Percentiles rank a stretch among this genome's conserved stretches.
phyloP scores from a whole-genome alignment of 1,284 basidiomycete species.

The Trametes hirsuta region DNA sequence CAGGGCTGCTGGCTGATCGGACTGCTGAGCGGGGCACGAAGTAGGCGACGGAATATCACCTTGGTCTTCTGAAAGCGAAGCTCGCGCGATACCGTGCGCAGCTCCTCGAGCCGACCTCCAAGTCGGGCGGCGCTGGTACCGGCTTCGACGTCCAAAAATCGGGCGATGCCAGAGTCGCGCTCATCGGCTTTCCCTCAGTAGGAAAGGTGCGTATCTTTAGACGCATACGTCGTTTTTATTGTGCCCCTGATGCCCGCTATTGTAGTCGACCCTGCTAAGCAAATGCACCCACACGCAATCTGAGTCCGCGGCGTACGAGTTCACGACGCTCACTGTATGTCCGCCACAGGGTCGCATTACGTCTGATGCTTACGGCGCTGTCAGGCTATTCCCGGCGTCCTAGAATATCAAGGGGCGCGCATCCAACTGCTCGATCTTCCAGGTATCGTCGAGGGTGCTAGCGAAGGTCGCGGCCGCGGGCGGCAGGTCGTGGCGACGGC shows the following conservation, averaged over 20 bases:
- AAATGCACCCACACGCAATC: constrained; percentile 93
- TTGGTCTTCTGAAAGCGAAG: constrained; percentile 88
- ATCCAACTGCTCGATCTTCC: constrained; percentile 96
- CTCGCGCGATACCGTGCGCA: constrained; percentile 91
- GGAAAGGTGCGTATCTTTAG: constrained; percentile 64
- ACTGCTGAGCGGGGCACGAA: constrained; percentile 29
- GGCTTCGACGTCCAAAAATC: constrained; percentile 96
- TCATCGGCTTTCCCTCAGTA: constrained; percentile 95
- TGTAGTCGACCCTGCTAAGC: constrained; percentile 85
- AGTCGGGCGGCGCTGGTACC: constrained; percentile 81
- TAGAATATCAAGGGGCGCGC: constrained; percentile 91
- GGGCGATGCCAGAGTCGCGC: constrained; percentile 89
- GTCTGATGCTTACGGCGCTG: constrained; percentile 9
- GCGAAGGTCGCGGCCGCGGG: constrained; percentile 91
- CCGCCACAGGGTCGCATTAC: neutral
- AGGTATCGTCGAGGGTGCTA: constrained; percentile 97
- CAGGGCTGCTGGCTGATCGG: neutral
- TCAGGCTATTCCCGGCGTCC: constrained; percentile 91
- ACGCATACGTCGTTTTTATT: neutral
- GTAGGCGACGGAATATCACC: constrained; percentile 90
- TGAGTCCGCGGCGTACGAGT: constrained; percentile 93
- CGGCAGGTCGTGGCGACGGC: constrained; percentile 95
- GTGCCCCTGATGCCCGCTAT: constrained; percentile 1
- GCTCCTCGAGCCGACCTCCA: constrained; percentile 83
- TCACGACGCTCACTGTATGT: constrained; percentile 87